Evolutionary conservation across 805 yeast genomes (phyloP).

Genomic region (Tetrapisispora taiwanensis): DNA sequence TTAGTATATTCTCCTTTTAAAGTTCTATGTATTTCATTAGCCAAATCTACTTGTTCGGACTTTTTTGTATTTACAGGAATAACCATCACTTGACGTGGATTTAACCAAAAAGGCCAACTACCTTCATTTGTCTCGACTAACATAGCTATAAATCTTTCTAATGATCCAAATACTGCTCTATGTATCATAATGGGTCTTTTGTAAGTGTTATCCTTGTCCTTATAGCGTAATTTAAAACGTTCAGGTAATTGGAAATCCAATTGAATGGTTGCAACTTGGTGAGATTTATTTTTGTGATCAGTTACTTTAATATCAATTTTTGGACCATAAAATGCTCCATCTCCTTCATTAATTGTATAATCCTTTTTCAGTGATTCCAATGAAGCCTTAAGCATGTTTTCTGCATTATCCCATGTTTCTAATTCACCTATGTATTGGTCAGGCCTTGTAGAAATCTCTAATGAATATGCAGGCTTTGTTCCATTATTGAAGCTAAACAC

Average conservation of each 20-base stretch:
- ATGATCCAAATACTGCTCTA: constrained; percentile 89
- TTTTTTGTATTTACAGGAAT: constrained; percentile 69
- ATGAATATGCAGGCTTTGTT: neutral
- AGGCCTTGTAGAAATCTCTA: constrained; percentile 81
- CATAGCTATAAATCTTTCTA: constrained; percentile 86
- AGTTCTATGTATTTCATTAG: constrained; percentile 36
- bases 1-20: constrained; percentile 39
- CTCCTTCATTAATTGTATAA: constrained; percentile 80
- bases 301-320: constrained; percentile 79
- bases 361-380: constrained; percentile 42
- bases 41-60: constrained; percentile 33
- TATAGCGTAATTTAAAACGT: constrained; percentile 66
- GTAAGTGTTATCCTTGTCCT: constrained; percentile 39
- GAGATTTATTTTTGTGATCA: constrained; percentile 71
- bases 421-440: constrained; percentile 65
- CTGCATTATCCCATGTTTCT: constrained; percentile 78
- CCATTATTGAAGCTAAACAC: constrained; percentile 33
- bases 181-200: constrained; percentile 89
- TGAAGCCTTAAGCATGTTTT: constrained; percentile 49
- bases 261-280: constrained; percentile 93
- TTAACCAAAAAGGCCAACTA: constrained; percentile 96
- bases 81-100: constrained; percentile 80
- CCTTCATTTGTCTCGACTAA: constrained; percentile 85
- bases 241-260: constrained; percentile 90
- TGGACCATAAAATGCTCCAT: constrained; percentile 95